Conservation (phyloP, 2,329 filamentous ascomycete genomes). For the Fusarium dimerum region DNA sequence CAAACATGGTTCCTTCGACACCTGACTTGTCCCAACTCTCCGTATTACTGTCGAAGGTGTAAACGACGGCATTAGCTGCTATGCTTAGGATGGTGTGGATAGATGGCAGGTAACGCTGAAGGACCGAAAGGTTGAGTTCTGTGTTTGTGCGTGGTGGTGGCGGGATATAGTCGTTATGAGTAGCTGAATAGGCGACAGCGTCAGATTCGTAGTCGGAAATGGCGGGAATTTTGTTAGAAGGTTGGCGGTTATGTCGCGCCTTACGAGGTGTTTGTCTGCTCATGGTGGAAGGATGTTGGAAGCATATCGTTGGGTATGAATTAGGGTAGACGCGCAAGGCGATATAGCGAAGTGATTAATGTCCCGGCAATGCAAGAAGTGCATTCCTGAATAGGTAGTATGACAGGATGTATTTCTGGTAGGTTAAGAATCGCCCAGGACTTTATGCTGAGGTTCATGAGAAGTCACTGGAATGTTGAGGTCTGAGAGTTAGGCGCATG, state of each 20-base stretch:
- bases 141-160: slow-evolving; percentile 70
- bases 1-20: slow-evolving; percentile 85
- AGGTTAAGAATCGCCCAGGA: slow-evolving; percentile 1
- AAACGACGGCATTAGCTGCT: slow-evolving; percentile 84
- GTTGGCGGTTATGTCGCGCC: slow-evolving; percentile 42
- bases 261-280: slow-evolving; percentile 45
- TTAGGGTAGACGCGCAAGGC: background rate
- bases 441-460: slow-evolving; percentile 10
- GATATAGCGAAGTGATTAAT: background rate
- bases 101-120: slow-evolving; percentile 77
- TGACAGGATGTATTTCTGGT: background rate
- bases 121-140: slow-evolving; percentile 83
- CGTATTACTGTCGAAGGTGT: slow-evolving; percentile 68
- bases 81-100: slow-evolving; percentile 75
- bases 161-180: slow-evolving; percentile 39
- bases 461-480: background rate
- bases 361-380: background rate
- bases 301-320: slow-evolving; percentile 12
- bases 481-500: slow-evolving; percentile 12
- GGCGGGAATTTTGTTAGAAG: slow-evolving; percentile 41
- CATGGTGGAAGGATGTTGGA: slow-evolving; percentile 36
- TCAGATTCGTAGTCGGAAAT: slow-evolving; percentile 69
- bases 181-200: slow-evolving; percentile 42
- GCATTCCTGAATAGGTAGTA: too few species aligned
- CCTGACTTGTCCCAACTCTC: slow-evolving; percentile 81